Base-by-base conservation (phyloP, 2,329 filamentous ascomycete genomes). In the Sclerotinia minor region DNA sequence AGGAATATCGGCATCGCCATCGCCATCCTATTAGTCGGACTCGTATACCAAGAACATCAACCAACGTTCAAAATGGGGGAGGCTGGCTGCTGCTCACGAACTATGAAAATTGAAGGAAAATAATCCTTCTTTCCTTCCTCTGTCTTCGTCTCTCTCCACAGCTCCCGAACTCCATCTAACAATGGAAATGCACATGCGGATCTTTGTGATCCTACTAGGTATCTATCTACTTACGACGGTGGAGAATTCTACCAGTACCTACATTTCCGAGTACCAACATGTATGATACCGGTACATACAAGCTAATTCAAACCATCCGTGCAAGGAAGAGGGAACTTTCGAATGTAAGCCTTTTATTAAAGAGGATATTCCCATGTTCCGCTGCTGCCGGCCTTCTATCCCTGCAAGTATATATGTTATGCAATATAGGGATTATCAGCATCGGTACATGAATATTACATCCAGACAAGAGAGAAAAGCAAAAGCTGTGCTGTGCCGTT, bases 321-420 rank as follows among this genome's bases (percentile, higher is more conserved):
- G 45, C 29, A 54, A 35, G 59, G 29, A 13, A 63, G 15, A 26
- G 45, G 3, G 11, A 50, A 32, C 53, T 38, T n/a, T 55, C 29
- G 53, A 55, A 41, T 55, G 64, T 50, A 59, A 32, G 64, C 54
- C 15, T 41, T 29, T 50, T n/a, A 24, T 41, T 49, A 35, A 49
- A 61, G 63, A 65, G 35, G 41, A 41, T 29, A 60, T 66, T 60
- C 64, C 54, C 45, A 60, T 50, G 24, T 60, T 32, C 64, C 35
- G 54, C 47, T 38, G 44, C 49, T 66, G 54, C 53, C 54, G 38
- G 45, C 32, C 53, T 7, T 38, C 19, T 52, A n/a, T 21, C 38
- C 29, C 29, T 55, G 53, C 53, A 38, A 55, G 29, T 55, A n/a
- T 38, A 4, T 63, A 60, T 67, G 45, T 50, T 47, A 67, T 67